Evolutionary conservation across 2,329 filamentous ascomycete species (phyloP), one percentile per base, ranked within the genome.

Genomic region (Paraphoma sp.): DNA sequence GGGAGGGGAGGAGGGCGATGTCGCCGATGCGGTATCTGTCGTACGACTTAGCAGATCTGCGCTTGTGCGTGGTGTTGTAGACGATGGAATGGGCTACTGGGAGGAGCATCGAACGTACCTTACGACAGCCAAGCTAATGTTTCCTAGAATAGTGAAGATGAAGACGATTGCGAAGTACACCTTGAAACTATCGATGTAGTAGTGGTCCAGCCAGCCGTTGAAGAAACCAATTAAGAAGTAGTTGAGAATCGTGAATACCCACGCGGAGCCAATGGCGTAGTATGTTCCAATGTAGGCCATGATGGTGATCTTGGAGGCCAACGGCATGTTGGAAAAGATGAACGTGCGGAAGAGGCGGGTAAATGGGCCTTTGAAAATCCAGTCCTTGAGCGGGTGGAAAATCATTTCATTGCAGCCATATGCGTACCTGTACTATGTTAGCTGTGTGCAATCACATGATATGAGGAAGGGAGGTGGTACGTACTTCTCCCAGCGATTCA

Each of bases 131-230:
- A 90, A 80, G 12, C 85, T 76, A 48, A 89, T 53, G 67, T 87
- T 88, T 14, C 86, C 86, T 4, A 88, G 75, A 4, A 80, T 81
- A 48, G 84, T 87, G 79, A 90, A 91, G 49, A 91, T 83, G 52
- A 89, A 78, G 50, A 90, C 75, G 61, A 90, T 83, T 11, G 83
- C 81, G 64, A 89, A 81, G 73, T 84, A 88, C 57, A 87, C 85
- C 84, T 84, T 88, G 86, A 72, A 92, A 17, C 86, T 89, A 77
- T 92, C 88, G 65, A 92, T 81, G 73, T 92, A 92, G 82, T 90
- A 93, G 76, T 91, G 89, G 76, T 93, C 90, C 17, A 93, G 83
- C 72, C 88, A 89, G 33, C 87, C 88, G 66, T 88, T 87, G 78
- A 84, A 89, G 86, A 87, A 90, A 38, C 89, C 89, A 49, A 90